Percentiles rank a stretch among this genome's conserved stretches.
Conservation (phyloP, 768 basidiomycete genomes). For the Lactifluus rugatus region DNA sequence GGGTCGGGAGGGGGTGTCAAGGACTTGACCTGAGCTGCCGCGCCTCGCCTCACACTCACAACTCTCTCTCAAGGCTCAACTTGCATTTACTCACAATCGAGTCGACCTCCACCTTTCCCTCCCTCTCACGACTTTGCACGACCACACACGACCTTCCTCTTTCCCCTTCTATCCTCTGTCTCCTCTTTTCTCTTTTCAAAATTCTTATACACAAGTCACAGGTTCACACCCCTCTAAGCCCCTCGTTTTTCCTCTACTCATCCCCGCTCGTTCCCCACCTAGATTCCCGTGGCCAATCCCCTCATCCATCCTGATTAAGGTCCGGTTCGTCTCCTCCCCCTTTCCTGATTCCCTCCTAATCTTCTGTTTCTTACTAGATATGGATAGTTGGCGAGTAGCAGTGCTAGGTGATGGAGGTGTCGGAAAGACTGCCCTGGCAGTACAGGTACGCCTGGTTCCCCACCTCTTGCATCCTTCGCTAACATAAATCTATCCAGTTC, state of each 20-base stretch:
- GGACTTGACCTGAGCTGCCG: conserved; percentile 2
- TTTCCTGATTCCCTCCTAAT: conserved; percentile 1
- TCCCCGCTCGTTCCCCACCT: background rate
- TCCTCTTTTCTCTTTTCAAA: conserved; percentile 10
- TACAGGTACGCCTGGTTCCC: conserved; percentile 59
- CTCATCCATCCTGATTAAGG: conserved; percentile 17
- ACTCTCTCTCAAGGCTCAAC: background rate
- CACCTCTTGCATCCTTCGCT: background rate
- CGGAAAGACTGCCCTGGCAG: conserved; percentile 92
- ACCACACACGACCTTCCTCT: conserved; percentile 18
- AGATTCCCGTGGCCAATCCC: conserved; percentile 12
- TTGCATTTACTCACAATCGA: background rate
- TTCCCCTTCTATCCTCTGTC: conserved; percentile 1
- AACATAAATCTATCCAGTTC: conserved; percentile 44
- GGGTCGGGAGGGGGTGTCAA: background rate
- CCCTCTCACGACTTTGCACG: conserved; percentile 22
- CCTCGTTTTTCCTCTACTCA: conserved; percentile 6
- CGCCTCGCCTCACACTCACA: conserved; percentile 3
- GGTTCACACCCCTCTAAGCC: conserved; percentile 9
- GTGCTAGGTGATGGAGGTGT: conserved; percentile 96
- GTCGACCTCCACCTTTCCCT: conserved; percentile 23
- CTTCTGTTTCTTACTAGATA: conserved; percentile 31
- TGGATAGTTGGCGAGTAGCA: conserved; percentile 94
- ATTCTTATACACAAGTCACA: conserved; percentile 4
- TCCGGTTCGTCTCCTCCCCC: background rate